phyloP scores from a whole-genome alignment of 306 rosid genomes.

The Rosa rugosa region DNA sequence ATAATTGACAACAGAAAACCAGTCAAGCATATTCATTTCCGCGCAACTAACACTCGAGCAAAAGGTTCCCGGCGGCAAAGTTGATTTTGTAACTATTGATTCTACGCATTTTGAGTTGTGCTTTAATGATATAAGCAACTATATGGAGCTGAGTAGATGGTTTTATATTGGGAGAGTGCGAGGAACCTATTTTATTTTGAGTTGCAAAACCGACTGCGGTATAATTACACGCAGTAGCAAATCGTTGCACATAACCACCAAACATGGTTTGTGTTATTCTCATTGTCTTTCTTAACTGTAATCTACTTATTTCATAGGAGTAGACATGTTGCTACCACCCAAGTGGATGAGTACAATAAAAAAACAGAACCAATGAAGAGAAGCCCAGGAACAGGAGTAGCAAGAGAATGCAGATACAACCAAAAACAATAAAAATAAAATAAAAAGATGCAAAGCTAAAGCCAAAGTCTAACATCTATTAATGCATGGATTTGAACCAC shows the following conservation, averaged over 20 bases:
- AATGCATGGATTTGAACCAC: background rate
- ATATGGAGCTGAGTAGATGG: background rate
- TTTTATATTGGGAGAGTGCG: background rate
- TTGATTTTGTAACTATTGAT: background rate
- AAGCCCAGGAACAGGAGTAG: background rate
- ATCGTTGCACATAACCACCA: background rate
- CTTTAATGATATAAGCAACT: background rate
- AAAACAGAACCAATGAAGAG: background rate
- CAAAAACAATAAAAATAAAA: background rate
- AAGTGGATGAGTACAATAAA: background rate
- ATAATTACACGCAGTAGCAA: background rate
- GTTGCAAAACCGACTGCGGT: background rate
- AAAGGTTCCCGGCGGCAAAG: background rate
- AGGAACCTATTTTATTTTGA: too few species aligned
- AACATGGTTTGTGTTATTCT: background rate
- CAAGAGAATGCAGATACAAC: slow-evolving; percentile 5
- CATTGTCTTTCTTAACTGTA: background rate
- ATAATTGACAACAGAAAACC: background rate
- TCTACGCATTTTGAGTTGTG: background rate
- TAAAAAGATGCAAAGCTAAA: background rate
- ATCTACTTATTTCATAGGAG: background rate
- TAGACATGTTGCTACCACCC: background rate
- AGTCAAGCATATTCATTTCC: background rate
- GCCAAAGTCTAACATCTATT: background rate
- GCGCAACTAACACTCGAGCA: background rate